phyloP scores from a whole-genome alignment of 2,329 filamentous ascomycete genomes.

The Xylaria sp. region DNA sequence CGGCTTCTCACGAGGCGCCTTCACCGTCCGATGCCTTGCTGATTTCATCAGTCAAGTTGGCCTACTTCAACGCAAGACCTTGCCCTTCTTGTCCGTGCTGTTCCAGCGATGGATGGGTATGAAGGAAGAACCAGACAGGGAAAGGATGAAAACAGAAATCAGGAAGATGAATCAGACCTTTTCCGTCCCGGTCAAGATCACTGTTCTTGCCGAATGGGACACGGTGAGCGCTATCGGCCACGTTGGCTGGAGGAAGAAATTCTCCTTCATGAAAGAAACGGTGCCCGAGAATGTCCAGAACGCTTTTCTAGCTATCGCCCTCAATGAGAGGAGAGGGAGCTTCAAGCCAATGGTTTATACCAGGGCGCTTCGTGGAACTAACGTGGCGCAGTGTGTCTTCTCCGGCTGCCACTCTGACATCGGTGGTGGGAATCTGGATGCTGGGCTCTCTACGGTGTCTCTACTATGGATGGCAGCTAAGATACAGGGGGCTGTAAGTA shows the following conservation, averaged over 20 bases:
- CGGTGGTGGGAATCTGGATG: constrained; percentile 19
- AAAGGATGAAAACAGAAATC: constrained; percentile 21
- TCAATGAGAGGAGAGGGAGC: constrained; percentile 24
- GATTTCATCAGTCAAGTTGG: constrained; percentile 45
- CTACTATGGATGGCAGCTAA: constrained; percentile 27
- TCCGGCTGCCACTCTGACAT: constrained; percentile 22
- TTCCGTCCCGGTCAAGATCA: constrained; percentile 25
- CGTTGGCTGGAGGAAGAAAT: constrained; percentile 22
- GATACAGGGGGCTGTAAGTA: constrained; percentile 9
- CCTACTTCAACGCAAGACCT: constrained; percentile 23
- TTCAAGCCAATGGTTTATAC: constrained; percentile 30
- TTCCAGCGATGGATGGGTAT: constrained; percentile 28
- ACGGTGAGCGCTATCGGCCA: constrained; percentile 26
- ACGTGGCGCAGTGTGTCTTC: constrained; percentile 20
- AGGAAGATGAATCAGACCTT: constrained; percentile 16
- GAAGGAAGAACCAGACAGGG: constrained; percentile 16
- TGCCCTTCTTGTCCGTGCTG: constrained; percentile 23
- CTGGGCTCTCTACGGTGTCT: constrained; percentile 25
- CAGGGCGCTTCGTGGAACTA: constrained; percentile 9
- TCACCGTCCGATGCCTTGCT: constrained; percentile 52
- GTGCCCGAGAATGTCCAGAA: constrained; percentile 26
- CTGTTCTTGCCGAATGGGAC: constrained; percentile 29
- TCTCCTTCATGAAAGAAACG: constrained; percentile 21
- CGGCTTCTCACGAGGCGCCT: constrained; percentile 55
- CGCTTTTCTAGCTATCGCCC: constrained; percentile 25